Evolutionary conservation across 768 basidiomycete species (phyloP).

Genomic region (Chiua virens): DNA sequence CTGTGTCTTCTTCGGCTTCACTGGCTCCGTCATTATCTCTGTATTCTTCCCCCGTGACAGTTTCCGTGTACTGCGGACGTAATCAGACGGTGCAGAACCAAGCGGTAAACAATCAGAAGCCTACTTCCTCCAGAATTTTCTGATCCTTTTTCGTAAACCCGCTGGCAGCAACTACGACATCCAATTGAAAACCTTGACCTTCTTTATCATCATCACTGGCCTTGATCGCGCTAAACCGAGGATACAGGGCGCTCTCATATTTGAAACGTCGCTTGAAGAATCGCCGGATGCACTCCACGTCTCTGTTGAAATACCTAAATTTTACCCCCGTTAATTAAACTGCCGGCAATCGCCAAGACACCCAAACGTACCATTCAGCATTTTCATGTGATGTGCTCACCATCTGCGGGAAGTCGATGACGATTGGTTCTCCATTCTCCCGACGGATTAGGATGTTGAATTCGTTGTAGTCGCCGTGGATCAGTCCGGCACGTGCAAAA

Average conservation of each 20-base stretch:
- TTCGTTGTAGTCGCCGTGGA: slow-evolving; percentile 99
- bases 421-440: slow-evolving; percentile 71
- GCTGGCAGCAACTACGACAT: slow-evolving; percentile 92
- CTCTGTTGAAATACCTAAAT: slow-evolving; percentile 95
- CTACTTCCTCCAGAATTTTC: slow-evolving; percentile 80
- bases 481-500: slow-evolving; percentile 90
- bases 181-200: slow-evolving; percentile 66
- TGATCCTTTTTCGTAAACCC: slow-evolving; percentile 87
- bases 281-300: slow-evolving; percentile 92
- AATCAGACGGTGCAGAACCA: slow-evolving; percentile 19
- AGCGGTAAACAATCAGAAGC: slow-evolving; percentile 28
- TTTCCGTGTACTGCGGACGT: slow-evolving; percentile 64
- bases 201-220: slow-evolving; percentile 34
- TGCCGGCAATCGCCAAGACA: slow-evolving; percentile 13
- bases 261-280: slow-evolving; percentile 91
- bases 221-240: slow-evolving; percentile 62
- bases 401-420: slow-evolving; percentile 99
- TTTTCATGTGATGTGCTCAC: slow-evolving; percentile 95
- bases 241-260: slow-evolving; percentile 89
- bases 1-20: slow-evolving; percentile 36
- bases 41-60: slow-evolving; percentile 39
- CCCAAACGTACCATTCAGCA: slow-evolving; percentile 79
- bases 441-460: slow-evolving; percentile 95
- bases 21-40: slow-evolving; percentile 29
- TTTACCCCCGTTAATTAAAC: slow-evolving; percentile 4